Evolutionary conservation across 805 yeast genomes (phyloP).

Genomic region (Ogataea sp.): DNA sequence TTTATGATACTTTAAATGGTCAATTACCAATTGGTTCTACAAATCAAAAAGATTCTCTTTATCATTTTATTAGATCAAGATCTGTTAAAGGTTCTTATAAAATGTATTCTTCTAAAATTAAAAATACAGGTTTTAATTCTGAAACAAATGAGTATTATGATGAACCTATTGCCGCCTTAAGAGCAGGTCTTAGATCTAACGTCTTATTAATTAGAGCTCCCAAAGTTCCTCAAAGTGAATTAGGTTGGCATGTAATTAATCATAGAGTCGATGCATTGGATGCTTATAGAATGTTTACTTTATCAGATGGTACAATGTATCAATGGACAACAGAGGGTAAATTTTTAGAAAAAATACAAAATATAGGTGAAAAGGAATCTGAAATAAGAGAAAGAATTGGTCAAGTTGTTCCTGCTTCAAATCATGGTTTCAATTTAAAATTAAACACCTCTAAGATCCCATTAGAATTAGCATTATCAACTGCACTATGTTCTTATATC

Average conservation of each 20-base stretch:
- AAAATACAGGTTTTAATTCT: conserved; percentile 34
- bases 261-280: conserved; percentile 57
- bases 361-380: conserved; percentile 55
- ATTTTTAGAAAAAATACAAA: conserved; percentile 47
- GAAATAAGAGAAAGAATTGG: conserved; percentile 62
- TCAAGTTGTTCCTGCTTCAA: conserved; percentile 44
- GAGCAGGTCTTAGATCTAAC: conserved; percentile 57
- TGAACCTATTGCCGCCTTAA: conserved; percentile 48
- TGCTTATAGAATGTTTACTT: conserved; percentile 49
- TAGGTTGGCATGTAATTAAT: conserved; percentile 56
- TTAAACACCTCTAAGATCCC: conserved; percentile 49
- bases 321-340: conserved; percentile 61
- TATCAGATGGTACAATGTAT: conserved; percentile 51
- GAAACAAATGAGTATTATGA: conserved; percentile 46
- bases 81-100: conserved; percentile 62
- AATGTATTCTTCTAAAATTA: conserved; percentile 37
- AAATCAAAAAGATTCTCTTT: conserved; percentile 36
- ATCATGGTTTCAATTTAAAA: conserved; percentile 44
- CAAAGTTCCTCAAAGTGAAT: conserved; percentile 40
- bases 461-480: conserved; percentile 49
- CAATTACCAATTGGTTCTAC: conserved; percentile 31
- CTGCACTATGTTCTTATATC: conserved; percentile 52
- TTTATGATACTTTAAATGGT: conserved; percentile 30
- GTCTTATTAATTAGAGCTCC: conserved; percentile 47
- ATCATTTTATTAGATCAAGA: conserved; percentile 52